These are phyloP conservation scores for Colletotrichum plurivorum DNA, from an alignment of 2,329 filamentous ascomycete species.

Conservation along the genomic window DNA sequence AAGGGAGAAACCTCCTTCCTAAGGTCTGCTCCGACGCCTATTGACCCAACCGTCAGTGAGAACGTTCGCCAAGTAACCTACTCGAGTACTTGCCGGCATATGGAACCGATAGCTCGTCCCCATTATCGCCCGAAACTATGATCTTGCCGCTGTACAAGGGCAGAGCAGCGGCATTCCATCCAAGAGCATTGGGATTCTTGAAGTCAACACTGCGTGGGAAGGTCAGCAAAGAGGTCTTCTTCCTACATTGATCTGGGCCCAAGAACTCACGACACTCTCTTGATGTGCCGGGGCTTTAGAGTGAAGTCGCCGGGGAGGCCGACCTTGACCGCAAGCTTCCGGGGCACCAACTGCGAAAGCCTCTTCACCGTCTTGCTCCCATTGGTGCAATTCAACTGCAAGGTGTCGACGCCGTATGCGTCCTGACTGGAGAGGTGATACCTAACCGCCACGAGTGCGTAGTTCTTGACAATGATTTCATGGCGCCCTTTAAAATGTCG, in stretches of 20 bases:
- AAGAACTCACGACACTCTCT: slow-evolving; percentile 40
- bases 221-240: background rate
- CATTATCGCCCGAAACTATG: slow-evolving; percentile 47
- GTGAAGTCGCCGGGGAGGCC: slow-evolving; percentile 43
- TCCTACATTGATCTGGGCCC: background rate
- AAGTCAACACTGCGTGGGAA: slow-evolving; percentile 43
- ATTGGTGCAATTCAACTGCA: slow-evolving; percentile 30
- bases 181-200: slow-evolving; percentile 44
- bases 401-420: slow-evolving; percentile 54
- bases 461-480: slow-evolving; percentile 52
- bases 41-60: background rate
- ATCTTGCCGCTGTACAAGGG: slow-evolving; percentile 53
- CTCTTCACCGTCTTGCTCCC: background rate
- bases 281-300: slow-evolving; percentile 44
- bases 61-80: background rate
- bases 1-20: slow-evolving; percentile 40
- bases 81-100: slow-evolving; percentile 45
- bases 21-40: slow-evolving; percentile 43
- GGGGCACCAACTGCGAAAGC: slow-evolving; percentile 31
- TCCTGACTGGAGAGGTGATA: slow-evolving; percentile 49
- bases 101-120: slow-evolving; percentile 51
- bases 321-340: slow-evolving; percentile 37
- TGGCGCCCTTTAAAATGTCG: slow-evolving; percentile 51
- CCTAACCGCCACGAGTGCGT: slow-evolving; percentile 49
- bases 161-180: slow-evolving; percentile 46